phyloP scores from a whole-genome alignment of 2,329 filamentous ascomycete genomes.

The Albophoma yamanashiensis region DNA sequence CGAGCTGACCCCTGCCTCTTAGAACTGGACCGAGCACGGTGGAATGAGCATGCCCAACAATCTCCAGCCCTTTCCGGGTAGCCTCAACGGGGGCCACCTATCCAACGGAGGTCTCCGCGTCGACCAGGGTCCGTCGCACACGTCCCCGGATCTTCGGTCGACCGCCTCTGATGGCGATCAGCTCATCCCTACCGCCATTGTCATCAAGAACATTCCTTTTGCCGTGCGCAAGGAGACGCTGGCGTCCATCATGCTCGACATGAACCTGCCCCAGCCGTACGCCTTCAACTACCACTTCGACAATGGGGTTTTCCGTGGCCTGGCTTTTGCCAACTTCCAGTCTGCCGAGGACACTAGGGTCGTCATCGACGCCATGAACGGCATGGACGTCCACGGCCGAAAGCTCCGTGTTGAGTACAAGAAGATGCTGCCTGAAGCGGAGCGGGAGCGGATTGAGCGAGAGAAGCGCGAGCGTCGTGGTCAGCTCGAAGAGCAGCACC shows the following conservation, averaged over 20 bases:
- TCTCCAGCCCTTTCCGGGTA: constrained; percentile 22
- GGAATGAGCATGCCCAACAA: constrained; percentile 29
- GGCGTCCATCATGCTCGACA: constrained; percentile 84
- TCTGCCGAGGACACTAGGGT: constrained; percentile 86
- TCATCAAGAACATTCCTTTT: constrained; percentile 99
- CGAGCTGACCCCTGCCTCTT: constrained; percentile 1
- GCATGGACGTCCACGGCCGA: constrained; percentile 86
- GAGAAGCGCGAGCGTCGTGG: constrained; percentile 95
- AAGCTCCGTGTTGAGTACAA: constrained; percentile 98
- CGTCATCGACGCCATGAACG: constrained; percentile 91
- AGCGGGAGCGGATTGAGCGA: constrained; percentile 89
- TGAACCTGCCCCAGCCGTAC: constrained; percentile 89
- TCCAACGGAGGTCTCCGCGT: constrained; percentile 32
- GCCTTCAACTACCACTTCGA: constrained; percentile 99
- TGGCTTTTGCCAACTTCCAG: constrained; percentile 97
- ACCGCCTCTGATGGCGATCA: constrained; percentile 57
- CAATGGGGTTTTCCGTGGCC: constrained; percentile 88
- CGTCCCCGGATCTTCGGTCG: constrained; percentile 30
- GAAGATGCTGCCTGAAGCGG: constrained; percentile 94
- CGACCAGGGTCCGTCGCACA: constrained; percentile 27
- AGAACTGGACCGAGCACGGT: constrained; percentile 42
- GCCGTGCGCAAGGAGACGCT: constrained; percentile 96
- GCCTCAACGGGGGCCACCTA: constrained; percentile 24
- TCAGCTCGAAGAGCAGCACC: constrained; percentile 94
- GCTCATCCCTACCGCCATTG: constrained; percentile 93